These are phyloP conservation scores for Davidsoniella eucalypti DNA, from an alignment of 2,329 filamentous ascomycete species.

Conservation along the genomic window DNA sequence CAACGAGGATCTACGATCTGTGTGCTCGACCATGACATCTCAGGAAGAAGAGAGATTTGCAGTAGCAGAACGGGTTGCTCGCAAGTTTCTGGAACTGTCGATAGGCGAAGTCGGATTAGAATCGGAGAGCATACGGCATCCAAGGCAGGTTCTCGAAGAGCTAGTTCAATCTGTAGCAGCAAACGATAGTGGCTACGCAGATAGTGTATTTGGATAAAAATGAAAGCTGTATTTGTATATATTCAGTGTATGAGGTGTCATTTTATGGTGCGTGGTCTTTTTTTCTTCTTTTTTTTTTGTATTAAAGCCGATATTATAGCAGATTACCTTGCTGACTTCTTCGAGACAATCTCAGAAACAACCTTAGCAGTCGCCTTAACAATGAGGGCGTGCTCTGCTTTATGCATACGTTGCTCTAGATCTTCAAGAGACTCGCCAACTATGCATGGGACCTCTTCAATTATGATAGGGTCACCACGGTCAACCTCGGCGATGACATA, in stretches of 20 bases:
- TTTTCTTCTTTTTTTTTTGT: not conserved
- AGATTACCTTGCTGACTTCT: conserved; percentile 9
- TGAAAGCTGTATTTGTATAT: not conserved
- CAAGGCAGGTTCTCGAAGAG: conserved; percentile 5
- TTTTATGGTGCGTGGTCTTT: not conserved
- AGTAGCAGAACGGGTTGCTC: conserved; percentile 45
- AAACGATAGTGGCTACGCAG: not conserved
- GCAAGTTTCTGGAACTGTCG: conserved; percentile 32
- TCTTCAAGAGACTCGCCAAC: conserved; percentile 46
- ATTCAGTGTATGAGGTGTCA: not conserved
- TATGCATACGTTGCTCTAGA: conserved; percentile 58
- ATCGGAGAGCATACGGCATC: conserved; percentile 3
- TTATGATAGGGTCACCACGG: conserved; percentile 56
- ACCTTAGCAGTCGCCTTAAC: conserved; percentile 51
- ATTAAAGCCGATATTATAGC: not conserved
- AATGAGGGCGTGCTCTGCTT: conserved; percentile 60
- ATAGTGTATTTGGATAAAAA: not conserved
- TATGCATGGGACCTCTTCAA: conserved; percentile 49
- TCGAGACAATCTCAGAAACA: conserved; percentile 23
- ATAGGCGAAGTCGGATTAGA: not conserved
- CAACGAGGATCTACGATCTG: conserved; percentile 60
- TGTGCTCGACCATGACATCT: conserved; percentile 53
- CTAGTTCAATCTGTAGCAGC: not conserved
- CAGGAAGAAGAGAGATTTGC: conserved; percentile 39
- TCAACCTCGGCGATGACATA: conserved; percentile 71